These are phyloP conservation scores for Gastrolobium bilobum DNA, from an alignment of 306 rosid genomes.

Conservation along the genomic window DNA sequence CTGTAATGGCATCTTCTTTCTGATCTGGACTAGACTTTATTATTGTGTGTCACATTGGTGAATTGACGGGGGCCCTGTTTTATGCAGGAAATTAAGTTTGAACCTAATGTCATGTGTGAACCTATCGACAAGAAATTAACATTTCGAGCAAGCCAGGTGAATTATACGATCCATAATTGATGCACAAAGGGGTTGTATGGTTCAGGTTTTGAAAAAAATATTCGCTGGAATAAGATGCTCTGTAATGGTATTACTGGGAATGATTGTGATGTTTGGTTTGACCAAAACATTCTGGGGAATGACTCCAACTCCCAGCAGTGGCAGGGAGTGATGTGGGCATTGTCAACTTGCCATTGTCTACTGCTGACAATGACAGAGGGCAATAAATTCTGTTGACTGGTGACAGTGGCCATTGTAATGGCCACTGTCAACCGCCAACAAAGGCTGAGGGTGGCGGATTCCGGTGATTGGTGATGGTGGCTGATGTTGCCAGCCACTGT, in stretches of 20 bases:
- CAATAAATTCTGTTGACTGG: not conserved
- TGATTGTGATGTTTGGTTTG: slow-evolving; percentile 20
- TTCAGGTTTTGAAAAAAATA: slow-evolving; percentile 13
- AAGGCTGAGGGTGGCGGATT: not conserved
- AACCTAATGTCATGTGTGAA: slow-evolving; percentile 94
- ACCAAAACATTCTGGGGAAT: slow-evolving; percentile 24
- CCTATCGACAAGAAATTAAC: slow-evolving; percentile 83
- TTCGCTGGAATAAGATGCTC: slow-evolving; percentile 20
- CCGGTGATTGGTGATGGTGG: not conserved
- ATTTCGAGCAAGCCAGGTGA: slow-evolving; percentile 87
- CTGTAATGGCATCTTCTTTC: slow-evolving; percentile 17
- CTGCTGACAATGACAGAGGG: slow-evolving; percentile 12
- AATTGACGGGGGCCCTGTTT: slow-evolving; percentile 23
- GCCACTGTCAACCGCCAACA: slow-evolving; percentile 2
- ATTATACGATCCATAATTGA: slow-evolving; percentile 5
- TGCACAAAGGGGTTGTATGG: not conserved
- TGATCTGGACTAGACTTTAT: slow-evolving; percentile 17
- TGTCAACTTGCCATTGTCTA: slow-evolving; percentile 11
- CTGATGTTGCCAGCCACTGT: not conserved
- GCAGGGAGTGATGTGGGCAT: not conserved
- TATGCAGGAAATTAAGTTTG: slow-evolving; percentile 91
- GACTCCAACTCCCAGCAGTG: not conserved
- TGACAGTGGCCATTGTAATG: slow-evolving; percentile 6
- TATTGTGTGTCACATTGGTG: not conserved
- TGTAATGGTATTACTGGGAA: slow-evolving; percentile 6